Evolutionary conservation across 768 basidiomycete genomes (phyloP).

Genomic region (Tylopilus rubrobrunneus): DNA sequence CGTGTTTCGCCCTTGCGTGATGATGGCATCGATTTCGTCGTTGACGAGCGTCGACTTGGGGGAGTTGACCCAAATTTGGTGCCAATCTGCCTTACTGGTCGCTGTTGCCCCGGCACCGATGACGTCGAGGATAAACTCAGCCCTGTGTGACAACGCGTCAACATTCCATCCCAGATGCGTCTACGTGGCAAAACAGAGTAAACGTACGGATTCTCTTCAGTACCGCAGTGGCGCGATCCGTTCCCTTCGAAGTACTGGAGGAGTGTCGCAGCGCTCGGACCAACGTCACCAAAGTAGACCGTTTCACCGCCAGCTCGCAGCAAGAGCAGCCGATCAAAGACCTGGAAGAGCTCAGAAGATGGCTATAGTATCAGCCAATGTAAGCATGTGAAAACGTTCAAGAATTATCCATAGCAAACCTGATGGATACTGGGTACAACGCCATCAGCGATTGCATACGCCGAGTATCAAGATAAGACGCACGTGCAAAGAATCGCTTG

Average conservation of each 20-base stretch:
- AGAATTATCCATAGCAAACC: background rate
- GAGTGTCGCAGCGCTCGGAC: conserved; percentile 54
- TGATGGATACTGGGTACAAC: conserved; percentile 38
- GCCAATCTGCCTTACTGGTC: conserved; percentile 54
- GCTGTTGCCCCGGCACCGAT: conserved; percentile 74
- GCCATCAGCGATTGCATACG: background rate
- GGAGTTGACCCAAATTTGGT: conserved; percentile 53
- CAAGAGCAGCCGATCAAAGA: conserved; percentile 75
- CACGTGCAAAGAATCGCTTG: conserved; percentile 91
- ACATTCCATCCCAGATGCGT: conserved; percentile 8
- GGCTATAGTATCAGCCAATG: conserved; percentile 33
- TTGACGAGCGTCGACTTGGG: conserved; percentile 35
- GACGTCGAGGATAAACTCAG: conserved; percentile 64
- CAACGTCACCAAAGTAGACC: conserved; percentile 68
- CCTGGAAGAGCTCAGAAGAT: conserved; percentile 79
- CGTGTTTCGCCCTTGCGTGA: conserved; percentile 32
- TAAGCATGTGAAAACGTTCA: background rate
- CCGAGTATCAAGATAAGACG: conserved; percentile 20
- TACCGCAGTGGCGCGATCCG: conserved; percentile 59
- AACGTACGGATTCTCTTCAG: conserved; percentile 61
- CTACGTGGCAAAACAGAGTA: background rate
- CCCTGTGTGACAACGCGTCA: conserved; percentile 32
- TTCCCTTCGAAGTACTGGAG: conserved; percentile 75
- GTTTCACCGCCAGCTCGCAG: conserved; percentile 72
- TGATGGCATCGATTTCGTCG: conserved; percentile 43